Evolutionary conservation across 805 yeast species (phyloP).

Genomic region (Candida pseudofarinosa): DNA sequence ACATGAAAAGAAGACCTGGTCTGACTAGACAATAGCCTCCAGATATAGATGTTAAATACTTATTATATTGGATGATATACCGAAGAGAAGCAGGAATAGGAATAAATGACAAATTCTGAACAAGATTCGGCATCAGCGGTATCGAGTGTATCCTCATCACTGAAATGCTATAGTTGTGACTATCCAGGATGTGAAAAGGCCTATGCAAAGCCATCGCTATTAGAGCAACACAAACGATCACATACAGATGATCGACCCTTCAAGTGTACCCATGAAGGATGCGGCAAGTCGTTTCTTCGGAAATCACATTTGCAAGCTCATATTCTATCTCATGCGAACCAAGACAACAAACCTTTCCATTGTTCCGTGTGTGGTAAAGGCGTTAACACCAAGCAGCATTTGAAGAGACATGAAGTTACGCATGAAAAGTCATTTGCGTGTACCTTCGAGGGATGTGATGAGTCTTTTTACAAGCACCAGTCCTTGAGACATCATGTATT

Average conservation of each 20-base stretch:
- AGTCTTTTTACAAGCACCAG: constrained; percentile 69
- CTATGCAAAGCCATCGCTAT: constrained; percentile 74
- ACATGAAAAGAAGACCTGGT: no score
- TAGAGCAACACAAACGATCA: constrained; percentile 76
- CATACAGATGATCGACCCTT: constrained; percentile 82
- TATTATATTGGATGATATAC: no score
- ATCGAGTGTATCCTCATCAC: constrained; percentile 30
- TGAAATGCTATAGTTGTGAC: constrained; percentile 62
- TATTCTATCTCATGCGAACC: constrained; percentile 51
- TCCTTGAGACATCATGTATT: constrained; percentile 69
- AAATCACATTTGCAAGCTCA: constrained; percentile 83
- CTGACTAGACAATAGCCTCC: no score
- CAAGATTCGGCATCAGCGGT: constrained; percentile 12
- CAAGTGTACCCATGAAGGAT: constrained; percentile 50
- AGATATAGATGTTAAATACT: no score
- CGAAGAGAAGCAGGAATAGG: no score
- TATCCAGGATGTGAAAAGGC: constrained; percentile 67
- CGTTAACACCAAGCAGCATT: constrained; percentile 73
- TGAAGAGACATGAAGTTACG: constrained; percentile 76
- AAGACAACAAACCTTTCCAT: constrained; percentile 59
- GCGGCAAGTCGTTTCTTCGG: constrained; percentile 64
- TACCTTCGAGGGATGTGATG: constrained; percentile 56
- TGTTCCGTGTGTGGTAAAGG: constrained; percentile 82
- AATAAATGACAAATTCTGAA: constrained; percentile 8
- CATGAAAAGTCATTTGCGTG: constrained; percentile 68